Percentiles rank a stretch among this genome's conserved stretches.
Conservation (phyloP, 441 rosid genomes). For the Erodium texanum region DNA sequence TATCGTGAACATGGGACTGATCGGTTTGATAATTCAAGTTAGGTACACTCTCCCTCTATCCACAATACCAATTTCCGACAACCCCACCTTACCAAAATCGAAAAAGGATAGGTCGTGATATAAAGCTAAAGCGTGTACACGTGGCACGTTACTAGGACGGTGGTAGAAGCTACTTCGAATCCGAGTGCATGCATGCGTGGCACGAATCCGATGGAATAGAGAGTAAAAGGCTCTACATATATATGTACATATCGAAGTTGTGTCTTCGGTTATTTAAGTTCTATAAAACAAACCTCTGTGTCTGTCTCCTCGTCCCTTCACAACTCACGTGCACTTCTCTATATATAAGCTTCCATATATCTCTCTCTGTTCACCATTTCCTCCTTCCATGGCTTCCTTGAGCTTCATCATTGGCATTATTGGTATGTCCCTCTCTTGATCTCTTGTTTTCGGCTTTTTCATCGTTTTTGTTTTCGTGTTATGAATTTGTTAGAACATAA, state of each 20-base stretch:
- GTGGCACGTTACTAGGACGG: background rate
- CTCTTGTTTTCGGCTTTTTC: no score
- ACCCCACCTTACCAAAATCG: background rate
- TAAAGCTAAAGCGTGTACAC: background rate
- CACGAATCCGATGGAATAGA: background rate
- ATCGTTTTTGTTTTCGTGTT: no score
- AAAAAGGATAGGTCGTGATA: background rate
- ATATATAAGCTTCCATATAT: no score
- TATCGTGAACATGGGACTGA: background rate
- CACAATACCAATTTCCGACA: background rate
- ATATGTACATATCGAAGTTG: background rate
- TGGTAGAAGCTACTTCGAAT: background rate
- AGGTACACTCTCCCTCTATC: background rate
- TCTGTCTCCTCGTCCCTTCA: background rate
- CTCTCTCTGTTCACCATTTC: background rate
- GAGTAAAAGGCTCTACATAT: background rate
- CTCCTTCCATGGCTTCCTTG: constrained; percentile 24
- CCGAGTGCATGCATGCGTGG: background rate
- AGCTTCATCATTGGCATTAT: constrained; percentile 37
- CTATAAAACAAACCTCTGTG: background rate
- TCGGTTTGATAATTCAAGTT: background rate
- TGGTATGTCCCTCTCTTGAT: constrained; percentile 20
- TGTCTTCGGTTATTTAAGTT: background rate
- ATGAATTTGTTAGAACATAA: no score
- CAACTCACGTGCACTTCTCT: background rate